These are phyloP conservation scores for Leccinum variicolor DNA, from an alignment of 768 basidiomycete genomes.

Conservation along the genomic window DNA sequence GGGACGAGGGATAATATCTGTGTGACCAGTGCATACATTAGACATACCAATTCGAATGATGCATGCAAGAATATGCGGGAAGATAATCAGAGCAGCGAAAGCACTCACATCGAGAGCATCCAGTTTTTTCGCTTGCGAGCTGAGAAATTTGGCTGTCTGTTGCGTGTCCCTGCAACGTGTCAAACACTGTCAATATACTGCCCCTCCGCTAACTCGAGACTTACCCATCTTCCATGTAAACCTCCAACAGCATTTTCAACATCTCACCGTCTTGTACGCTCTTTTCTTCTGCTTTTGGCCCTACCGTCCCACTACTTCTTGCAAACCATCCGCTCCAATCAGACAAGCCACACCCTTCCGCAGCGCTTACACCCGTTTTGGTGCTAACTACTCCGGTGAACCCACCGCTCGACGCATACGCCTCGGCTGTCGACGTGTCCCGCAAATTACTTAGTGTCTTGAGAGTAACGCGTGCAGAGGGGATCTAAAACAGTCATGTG, in stretches of 20 bases:
- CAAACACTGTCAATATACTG: background rate
- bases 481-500: constrained; percentile 2
- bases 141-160: constrained; percentile 66
- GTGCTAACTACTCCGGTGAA: constrained; percentile 57
- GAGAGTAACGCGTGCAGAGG: constrained; percentile 45
- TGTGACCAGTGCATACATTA: background rate
- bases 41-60: background rate
- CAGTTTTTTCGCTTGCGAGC: constrained; percentile 76
- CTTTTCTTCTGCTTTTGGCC: constrained; percentile 34
- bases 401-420: constrained; percentile 81
- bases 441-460: constrained; percentile 61
- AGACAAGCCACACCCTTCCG: constrained; percentile 52
- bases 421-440: constrained; percentile 77
- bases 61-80: background rate
- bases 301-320: constrained; percentile 50
- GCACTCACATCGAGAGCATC: constrained; percentile 71
- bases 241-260: constrained; percentile 68
- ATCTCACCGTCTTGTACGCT: constrained; percentile 51
- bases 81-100: background rate
- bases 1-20: constrained; percentile 70
- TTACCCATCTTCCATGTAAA: constrained; percentile 78
- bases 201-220: constrained; percentile 24
- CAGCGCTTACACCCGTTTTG: constrained; percentile 44
- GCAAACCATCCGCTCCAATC: constrained; percentile 29
- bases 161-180: constrained; percentile 44